Evolutionary conservation across 2,329 filamentous ascomycete genomes (phyloP).

Genomic region (Pyrenochaeta sp.): DNA sequence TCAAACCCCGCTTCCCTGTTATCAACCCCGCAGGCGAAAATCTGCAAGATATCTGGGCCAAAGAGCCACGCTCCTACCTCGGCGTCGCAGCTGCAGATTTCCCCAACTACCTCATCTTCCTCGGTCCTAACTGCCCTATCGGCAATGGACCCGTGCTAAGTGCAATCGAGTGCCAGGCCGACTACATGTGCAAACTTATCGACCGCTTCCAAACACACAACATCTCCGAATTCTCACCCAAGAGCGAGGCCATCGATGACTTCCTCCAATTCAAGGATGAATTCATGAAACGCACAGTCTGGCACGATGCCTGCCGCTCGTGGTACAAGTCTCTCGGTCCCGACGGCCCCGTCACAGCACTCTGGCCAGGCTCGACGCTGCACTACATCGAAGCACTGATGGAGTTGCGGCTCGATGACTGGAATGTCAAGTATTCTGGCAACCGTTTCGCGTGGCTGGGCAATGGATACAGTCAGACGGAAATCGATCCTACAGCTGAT

Average conservation of each 20-base stretch:
- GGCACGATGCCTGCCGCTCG: slow-evolving; percentile 55
- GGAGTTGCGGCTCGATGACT: slow-evolving; percentile 58
- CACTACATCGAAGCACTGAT: slow-evolving; percentile 60
- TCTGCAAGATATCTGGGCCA: slow-evolving; percentile 56
- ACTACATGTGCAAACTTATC: slow-evolving; percentile 61
- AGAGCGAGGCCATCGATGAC: slow-evolving; percentile 57
- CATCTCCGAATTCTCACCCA: slow-evolving; percentile 55
- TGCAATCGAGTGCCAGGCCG: slow-evolving; percentile 57
- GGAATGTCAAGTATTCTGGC: slow-evolving; percentile 52
- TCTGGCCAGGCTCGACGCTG: slow-evolving; percentile 59
- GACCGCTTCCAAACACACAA: slow-evolving; percentile 60
- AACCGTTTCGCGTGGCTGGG: slow-evolving; percentile 51
- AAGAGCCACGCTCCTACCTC: slow-evolving; percentile 54
- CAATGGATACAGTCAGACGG: slow-evolving; percentile 47
- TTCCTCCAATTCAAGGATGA: slow-evolving; percentile 59
- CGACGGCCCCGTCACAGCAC: slow-evolving; percentile 49
- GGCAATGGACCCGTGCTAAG: slow-evolving; percentile 54
- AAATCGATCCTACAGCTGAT: slow-evolving; percentile 46
- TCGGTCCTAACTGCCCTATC: slow-evolving; percentile 54
- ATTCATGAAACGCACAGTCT: slow-evolving; percentile 58
- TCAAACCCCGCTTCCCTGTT: slow-evolving; percentile 58
- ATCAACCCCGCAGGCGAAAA: slow-evolving; percentile 49
- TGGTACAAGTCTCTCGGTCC: slow-evolving; percentile 52
- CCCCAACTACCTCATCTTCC: slow-evolving; percentile 57
- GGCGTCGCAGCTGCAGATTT: slow-evolving; percentile 57